Percentiles rank a stretch among this genome's conserved stretches.
These are phyloP conservation scores for Blastobotrys persicus DNA, from an alignment of 1,139 yeast species.

Conservation along the genomic window DNA sequence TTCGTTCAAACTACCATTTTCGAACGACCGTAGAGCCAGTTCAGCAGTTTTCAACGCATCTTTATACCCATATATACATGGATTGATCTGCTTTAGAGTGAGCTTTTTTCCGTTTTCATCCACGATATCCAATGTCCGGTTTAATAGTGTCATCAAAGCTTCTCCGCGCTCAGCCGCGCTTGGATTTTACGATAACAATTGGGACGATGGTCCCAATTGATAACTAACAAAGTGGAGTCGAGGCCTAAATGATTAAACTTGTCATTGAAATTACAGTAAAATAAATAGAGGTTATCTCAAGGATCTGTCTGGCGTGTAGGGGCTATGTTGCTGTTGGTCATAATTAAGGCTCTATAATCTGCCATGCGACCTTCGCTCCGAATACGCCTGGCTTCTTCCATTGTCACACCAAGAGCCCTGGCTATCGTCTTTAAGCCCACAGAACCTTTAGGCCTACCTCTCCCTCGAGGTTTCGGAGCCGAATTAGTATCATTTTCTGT, in stretches of 20 bases:
- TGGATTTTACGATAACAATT: too few relatives aligned
- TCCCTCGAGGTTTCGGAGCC: neutral
- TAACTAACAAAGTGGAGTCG: too few relatives aligned
- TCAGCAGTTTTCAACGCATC: slow-evolving; percentile 4
- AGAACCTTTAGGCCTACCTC: slow-evolving; percentile 17
- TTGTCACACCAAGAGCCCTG: slow-evolving; percentile 10
- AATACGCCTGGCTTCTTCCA: slow-evolving; percentile 11
- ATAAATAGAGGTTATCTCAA: neutral
- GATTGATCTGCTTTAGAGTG: neutral
- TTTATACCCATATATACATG: neutral
- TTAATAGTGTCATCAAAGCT: neutral
- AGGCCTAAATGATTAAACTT: too few relatives aligned
- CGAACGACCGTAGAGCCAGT: neutral
- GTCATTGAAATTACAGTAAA: neutral
- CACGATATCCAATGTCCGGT: neutral
- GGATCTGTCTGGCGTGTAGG: neutral
- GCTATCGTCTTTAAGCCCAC: slow-evolving; percentile 12
- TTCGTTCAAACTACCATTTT: neutral
- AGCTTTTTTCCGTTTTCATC: neutral
- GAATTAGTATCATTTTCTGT: neutral
- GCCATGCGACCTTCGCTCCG: slow-evolving; percentile 11
- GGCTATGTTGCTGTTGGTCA: neutral
- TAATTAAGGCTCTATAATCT: slow-evolving; percentile 4
- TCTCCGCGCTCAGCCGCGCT: neutral
- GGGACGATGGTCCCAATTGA: too few relatives aligned